Conservation (phyloP, 2,329 filamentous ascomycete species). For the Parastagonospora avenae region DNA sequence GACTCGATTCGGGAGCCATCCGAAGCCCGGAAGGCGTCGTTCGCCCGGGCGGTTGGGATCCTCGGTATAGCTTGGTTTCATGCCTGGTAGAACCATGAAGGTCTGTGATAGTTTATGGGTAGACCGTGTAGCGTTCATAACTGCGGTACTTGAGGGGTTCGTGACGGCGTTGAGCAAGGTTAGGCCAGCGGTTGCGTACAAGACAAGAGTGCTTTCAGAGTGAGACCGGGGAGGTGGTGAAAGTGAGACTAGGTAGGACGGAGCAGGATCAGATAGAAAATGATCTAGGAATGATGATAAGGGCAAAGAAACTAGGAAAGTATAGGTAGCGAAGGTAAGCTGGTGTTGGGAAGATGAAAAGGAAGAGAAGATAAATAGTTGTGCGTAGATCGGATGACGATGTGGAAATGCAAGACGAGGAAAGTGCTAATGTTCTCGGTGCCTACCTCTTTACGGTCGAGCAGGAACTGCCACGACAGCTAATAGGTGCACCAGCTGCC, state of each 20-base stretch:
- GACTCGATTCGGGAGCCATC: slow-evolving; percentile 51
- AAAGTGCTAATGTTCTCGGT: too few species aligned
- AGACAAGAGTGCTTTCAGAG: slow-evolving; percentile 25
- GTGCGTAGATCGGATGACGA: too few species aligned
- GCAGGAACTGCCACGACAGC: too few species aligned
- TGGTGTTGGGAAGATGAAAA: background rate
- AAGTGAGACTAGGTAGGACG: slow-evolving; percentile 13
- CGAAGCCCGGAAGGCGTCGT: slow-evolving; percentile 45
- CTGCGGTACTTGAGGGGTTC: slow-evolving; percentile 13
- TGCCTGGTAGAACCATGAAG: slow-evolving; percentile 47
- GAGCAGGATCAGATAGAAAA: background rate
- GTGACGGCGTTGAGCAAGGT: slow-evolving; percentile 18
- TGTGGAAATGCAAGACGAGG: too few species aligned
- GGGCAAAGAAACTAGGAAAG: slow-evolving; percentile 1
- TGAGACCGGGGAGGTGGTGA: slow-evolving; percentile 16
- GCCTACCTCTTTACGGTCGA: too few species aligned
- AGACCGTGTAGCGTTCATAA: slow-evolving; percentile 45
- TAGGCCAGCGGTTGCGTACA: slow-evolving; percentile 24
- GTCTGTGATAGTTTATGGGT: slow-evolving; percentile 34
- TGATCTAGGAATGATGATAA: slow-evolving; percentile 1
- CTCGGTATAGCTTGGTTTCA: slow-evolving; percentile 41
- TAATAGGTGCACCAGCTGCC: too few species aligned
- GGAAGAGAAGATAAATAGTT: background rate
- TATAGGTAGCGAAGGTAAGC: background rate
- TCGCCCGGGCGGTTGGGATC: slow-evolving; percentile 43